Evolutionary conservation across 1,284 basidiomycete genomes (phyloP).

Genomic region (Tylopilus orsonianus): DNA sequence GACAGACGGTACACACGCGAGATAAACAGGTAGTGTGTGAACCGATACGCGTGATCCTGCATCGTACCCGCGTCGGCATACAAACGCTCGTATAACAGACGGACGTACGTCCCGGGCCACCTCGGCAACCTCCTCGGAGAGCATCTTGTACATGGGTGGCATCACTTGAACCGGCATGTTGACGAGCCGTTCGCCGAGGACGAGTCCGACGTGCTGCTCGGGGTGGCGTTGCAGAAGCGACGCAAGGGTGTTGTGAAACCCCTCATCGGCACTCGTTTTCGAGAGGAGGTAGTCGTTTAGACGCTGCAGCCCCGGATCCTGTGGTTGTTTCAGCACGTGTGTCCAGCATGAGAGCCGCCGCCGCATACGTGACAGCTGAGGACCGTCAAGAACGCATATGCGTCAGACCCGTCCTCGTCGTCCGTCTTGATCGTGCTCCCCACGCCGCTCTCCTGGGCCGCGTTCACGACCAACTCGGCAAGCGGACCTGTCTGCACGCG

Average conservation of each 20-base stretch:
- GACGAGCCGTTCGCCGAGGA: conserved; percentile 83
- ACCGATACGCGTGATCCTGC: conserved; percentile 68
- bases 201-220: conserved; percentile 66
- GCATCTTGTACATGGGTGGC: conserved; percentile 88
- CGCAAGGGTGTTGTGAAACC: conserved; percentile 53
- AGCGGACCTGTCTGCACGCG: conserved; percentile 69
- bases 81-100: rapidly evolving
- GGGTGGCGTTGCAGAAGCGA: conserved; percentile 32
- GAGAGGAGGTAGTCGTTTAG: conserved; percentile 68
- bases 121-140: conserved; percentile 75
- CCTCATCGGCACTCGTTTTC: conserved; percentile 47
- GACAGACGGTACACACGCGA: conserved; percentile 74
- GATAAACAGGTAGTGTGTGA: conserved; percentile 71
- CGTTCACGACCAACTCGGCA: conserved; percentile 73
- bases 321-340: neutral
- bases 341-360: neutral
- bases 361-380: conserved; percentile 74
- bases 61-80: neutral
- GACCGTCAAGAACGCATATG: conserved; percentile 81
- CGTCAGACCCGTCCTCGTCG: conserved; percentile 78
- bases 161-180: conserved; percentile 93
- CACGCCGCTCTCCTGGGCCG: conserved; percentile 53
- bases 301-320: conserved; percentile 72
- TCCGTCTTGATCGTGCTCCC: conserved; percentile 94
- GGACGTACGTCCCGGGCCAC: conserved; percentile 61